Base-by-base conservation (phyloP, 352 stramenopile species). In the Albugo candida region DNA sequence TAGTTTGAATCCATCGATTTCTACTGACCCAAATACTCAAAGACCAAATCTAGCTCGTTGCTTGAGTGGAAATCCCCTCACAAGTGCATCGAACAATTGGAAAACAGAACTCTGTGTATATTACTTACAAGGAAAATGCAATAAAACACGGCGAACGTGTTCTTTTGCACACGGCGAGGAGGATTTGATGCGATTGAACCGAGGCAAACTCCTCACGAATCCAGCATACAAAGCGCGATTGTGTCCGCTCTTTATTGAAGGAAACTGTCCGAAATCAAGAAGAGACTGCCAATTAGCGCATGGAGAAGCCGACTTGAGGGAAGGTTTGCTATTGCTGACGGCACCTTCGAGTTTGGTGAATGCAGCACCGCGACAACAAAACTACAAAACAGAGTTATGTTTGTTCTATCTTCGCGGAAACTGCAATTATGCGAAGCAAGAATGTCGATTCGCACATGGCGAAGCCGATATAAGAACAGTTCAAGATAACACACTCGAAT, bases 61-160 rank as follows among this genome's bases (percentile, higher is more conserved):
- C 8, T 10, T 8, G 17, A 43, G 38, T 24, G 38, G 38, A 8
- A 43, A 43, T 46, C 56, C 53, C 44, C 49, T 52, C 6, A 49
- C n/a, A 4, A 18, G 36, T 14, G 41, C 41, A 11, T 17, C 16
- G 17, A 75, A 59, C 56, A 91, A 91, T 55, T 87, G 77, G 77
- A 91, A 91, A 58, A 91, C 77, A 13, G 77, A 91, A 52, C 80
- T 91, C 50, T 91, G 77, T 52, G 79, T 91, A 68, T 91, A 91
- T 55, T 91, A 87, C 48, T 67, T 91, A 42, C 77, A 91, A 48
- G 77, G 77, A 17, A 91, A 91, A 53, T 91, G 77, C 64, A 91
- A 91, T 60, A 91, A 87, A 58, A 91, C 74, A 17, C 59, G 74
- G 13, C 74, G 77, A 34, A 91, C 77, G n/a, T 91, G 77, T 36